These are phyloP conservation scores for Fusarium domesticum DNA, from an alignment of 2,329 filamentous ascomycete species.

Conservation along the genomic window DNA sequence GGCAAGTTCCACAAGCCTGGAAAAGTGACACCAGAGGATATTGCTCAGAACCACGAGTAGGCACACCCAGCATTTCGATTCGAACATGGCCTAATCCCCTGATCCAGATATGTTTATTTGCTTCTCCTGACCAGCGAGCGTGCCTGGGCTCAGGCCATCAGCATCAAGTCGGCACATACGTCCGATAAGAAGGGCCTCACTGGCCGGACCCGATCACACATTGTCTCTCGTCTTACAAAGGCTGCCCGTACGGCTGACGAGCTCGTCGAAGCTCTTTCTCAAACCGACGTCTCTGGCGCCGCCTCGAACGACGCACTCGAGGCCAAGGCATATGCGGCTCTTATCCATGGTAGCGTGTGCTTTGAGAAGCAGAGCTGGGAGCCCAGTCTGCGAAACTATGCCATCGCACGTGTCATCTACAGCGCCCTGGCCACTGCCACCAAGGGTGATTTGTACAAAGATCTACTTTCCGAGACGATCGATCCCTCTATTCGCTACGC, in stretches of 20 bases:
- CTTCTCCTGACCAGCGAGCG: constrained; percentile 83
- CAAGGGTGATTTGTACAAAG: constrained; percentile 74
- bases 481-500: constrained; percentile 94
- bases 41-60: constrained; percentile 74
- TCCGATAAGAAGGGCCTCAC: constrained; percentile 76
- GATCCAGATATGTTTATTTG: constrained; percentile 67
- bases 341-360: constrained; percentile 71
- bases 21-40: constrained; percentile 68
- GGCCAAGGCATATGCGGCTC: constrained; percentile 76
- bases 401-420: constrained; percentile 79
- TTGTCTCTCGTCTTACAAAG: constrained; percentile 82
- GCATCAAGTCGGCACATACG: constrained; percentile 80
- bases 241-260: constrained; percentile 67
- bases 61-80: constrained; percentile 24
- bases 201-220: constrained; percentile 78
- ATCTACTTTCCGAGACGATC: constrained; percentile 78
- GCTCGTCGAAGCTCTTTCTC: constrained; percentile 64
- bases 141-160: constrained; percentile 94
- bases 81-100: constrained; percentile 7
- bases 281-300: constrained; percentile 62
- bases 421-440: constrained; percentile 62
- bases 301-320: constrained; percentile 73
- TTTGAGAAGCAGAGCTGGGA: constrained; percentile 92
- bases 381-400: constrained; percentile 69
- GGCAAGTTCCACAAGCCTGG: constrained; percentile 77